Evolutionary conservation across 2,329 filamentous ascomycete genomes (phyloP), one percentile per base, ranked within the genome.

Genomic region (Phoma herbarum): DNA sequence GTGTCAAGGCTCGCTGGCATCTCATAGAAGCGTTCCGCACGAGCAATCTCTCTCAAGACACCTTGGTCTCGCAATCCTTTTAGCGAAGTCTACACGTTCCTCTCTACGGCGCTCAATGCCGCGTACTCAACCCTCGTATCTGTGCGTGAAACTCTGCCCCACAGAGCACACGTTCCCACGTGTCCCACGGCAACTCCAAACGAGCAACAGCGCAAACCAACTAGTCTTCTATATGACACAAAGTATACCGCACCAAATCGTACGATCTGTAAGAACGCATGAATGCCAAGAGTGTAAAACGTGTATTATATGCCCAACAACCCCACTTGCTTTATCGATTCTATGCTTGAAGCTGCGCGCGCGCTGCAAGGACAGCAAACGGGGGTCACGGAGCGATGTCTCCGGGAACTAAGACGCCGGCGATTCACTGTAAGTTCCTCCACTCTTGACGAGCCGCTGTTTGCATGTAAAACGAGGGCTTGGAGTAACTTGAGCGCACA

Each of bases 181-280:
- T 60, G 52, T 53, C 29, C 52, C 46, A 42, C 59, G 56, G 35
- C 51, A 52, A 22, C 10, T 52, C 57, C 59, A 67, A 22, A 59
- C 65, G 61, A 60, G 60, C 59, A 58, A 35, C 31, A 46, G 12
- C 31, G 44, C 57, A 50, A 31, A 46, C 25, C 44, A 33, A 18
- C 35, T 57, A 62, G 49, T 52, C 20, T 25, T 28, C 51, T 60
- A 62, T 61, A 63, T 66, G 56, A 63, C 46, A 65, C 59, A 44
- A 43, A 41, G 25, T 55, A 62, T 60, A 61, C 62, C 61, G 55
- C 57, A 61, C 45, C 37, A 20, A 4, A 26, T 26, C 16, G 23
- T 25, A 10, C 23, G 5, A 43, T 26, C 8, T 2, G 22, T 2
- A 26, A 4, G 22, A 26, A 9, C 4, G 41, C 41, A 43, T 43